Conservation (phyloP, 306 rosid genomes). For the Malus asiatica region DNA sequence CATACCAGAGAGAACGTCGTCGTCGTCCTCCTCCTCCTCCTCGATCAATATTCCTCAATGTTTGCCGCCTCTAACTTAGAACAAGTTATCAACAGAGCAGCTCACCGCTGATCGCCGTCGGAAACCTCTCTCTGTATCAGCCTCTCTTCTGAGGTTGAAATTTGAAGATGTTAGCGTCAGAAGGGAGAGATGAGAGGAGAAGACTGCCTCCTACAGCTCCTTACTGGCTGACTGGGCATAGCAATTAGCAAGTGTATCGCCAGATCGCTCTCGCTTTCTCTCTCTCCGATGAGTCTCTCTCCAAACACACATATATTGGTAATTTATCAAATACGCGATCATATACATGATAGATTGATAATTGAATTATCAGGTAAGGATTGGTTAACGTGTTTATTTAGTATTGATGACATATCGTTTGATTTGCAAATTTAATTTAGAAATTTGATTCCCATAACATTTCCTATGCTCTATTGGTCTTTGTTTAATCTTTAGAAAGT, state of each 20-base stretch:
- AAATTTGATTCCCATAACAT: no score
- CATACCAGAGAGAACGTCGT: background rate
- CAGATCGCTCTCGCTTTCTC: background rate
- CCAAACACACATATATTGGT: background rate
- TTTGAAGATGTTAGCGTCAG: background rate
- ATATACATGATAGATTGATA: background rate
- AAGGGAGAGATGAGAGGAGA: background rate
- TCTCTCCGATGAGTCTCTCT: background rate
- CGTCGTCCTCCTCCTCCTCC: background rate
- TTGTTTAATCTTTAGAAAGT: background rate
- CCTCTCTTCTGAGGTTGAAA: background rate
- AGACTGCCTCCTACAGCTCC: background rate
- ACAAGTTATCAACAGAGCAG: background rate
- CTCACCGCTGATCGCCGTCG: background rate
- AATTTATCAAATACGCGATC: background rate
- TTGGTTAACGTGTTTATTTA: no score
- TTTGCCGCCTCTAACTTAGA: background rate
- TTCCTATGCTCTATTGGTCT: background rate
- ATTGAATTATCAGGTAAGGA: no score
- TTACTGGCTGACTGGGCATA: background rate
- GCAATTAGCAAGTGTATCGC: background rate
- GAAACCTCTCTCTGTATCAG: background rate
- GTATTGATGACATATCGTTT: rapidly evolving
- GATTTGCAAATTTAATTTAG: no score
- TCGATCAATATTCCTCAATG: background rate